These are phyloP conservation scores for Paraconiothyrium sp. DNA, from an alignment of 2,329 filamentous ascomycete species.

Conservation along the genomic window DNA sequence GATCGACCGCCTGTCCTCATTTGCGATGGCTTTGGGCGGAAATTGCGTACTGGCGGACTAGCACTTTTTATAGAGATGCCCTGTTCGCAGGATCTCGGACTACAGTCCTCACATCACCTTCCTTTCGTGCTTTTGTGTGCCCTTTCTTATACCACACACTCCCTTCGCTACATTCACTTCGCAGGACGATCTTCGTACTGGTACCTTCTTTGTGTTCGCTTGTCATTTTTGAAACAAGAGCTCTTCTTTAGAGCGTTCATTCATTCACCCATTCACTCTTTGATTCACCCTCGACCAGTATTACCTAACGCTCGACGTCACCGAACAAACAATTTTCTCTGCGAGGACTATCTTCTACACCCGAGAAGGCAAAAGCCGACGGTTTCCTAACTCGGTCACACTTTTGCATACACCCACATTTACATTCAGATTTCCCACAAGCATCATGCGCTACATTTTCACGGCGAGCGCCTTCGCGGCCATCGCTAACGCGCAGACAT, in stretches of 20 bases:
- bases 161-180: conserved; percentile 36
- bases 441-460: conserved; percentile 40
- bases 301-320: conserved; percentile 20
- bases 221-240: conserved; percentile 28
- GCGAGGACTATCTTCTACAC: conserved; percentile 39
- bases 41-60: conserved; percentile 35
- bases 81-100: conserved; percentile 22
- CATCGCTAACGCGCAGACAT: conserved; percentile 55
- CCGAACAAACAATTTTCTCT: conserved; percentile 32
- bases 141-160: conserved; percentile 34
- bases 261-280: conserved; percentile 38
- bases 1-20: conserved; percentile 25
- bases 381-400: conserved; percentile 2
- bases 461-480: conserved; percentile 44
- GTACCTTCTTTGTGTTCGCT: conserved; percentile 35
- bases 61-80: conserved; percentile 33
- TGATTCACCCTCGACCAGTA: conserved; percentile 18
- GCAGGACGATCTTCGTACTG: conserved; percentile 38
- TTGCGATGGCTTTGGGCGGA: conserved; percentile 26
- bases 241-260: conserved; percentile 38
- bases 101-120: conserved; percentile 40
- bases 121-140: conserved; percentile 30
- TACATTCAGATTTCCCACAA: conserved; percentile 7
- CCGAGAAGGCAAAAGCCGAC: conserved; percentile 7
- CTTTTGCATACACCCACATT: conserved; percentile 13